Evolutionary conservation across 495 filamentous ascomycete species (phyloP).

Genomic region (Glutinoglossum americanum): DNA sequence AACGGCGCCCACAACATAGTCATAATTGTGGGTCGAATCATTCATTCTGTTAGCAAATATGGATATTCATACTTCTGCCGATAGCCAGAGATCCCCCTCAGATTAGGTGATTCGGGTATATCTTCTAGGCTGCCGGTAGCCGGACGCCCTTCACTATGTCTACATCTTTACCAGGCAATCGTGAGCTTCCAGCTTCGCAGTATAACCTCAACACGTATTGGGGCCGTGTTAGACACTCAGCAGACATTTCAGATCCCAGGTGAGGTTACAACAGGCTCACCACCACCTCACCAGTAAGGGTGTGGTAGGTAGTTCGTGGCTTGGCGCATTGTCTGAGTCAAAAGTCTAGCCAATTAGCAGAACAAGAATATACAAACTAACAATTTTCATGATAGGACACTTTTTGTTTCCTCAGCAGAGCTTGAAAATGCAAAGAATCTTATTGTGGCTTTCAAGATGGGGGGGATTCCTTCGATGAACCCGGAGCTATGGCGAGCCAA

Average conservation of each 20-base stretch:
- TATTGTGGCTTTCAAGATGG: conserved; percentile 62
- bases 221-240: conserved; percentile 81
- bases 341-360: background rate
- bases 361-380: background rate
- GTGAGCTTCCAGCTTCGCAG: conserved; percentile 72
- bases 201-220: conserved; percentile 86
- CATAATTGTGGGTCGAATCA: no score
- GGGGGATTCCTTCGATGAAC: conserved; percentile 54
- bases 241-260: conserved; percentile 86
- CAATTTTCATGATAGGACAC: conserved; percentile 33
- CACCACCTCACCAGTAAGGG: conserved; percentile 10
- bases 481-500: conserved; percentile 86
- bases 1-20: no score
- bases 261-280: conserved; percentile 26
- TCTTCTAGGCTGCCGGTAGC: no score
- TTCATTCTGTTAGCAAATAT: background rate
- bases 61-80: background rate
- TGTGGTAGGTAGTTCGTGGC: conserved; percentile 13
- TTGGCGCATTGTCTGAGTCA: background rate
- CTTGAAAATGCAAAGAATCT: conserved; percentile 67
- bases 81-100: no score
- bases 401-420: conserved; percentile 50
- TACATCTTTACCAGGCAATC: conserved; percentile 63
- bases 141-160: conserved; percentile 40
- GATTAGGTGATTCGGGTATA: background rate